A percentile compares a stretch with the other conserved stretches of the same genome.
phyloP scores from a whole-genome alignment of 2,329 filamentous ascomycete species.

The Aspergillus felis region DNA sequence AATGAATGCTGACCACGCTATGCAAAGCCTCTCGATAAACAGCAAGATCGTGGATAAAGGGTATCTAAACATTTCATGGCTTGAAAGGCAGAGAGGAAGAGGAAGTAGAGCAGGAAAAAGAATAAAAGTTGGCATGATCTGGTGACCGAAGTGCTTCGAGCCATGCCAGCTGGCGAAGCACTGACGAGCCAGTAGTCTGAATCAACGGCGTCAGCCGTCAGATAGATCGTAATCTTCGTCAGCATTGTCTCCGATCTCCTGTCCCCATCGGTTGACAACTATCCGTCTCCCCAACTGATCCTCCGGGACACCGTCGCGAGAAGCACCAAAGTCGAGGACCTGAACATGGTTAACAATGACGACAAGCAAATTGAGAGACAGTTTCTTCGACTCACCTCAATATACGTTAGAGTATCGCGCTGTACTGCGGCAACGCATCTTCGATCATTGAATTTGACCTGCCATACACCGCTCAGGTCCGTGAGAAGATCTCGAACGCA shows the following conservation, averaged over 20 bases:
- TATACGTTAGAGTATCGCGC: constrained; percentile 85
- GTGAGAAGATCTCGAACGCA: constrained; percentile 90
- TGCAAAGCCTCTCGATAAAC: constrained; percentile 32
- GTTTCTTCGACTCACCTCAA: constrained; percentile 67
- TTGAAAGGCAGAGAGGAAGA: constrained; percentile 11
- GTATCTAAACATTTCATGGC: constrained; percentile 32
- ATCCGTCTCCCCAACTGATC: constrained; percentile 77
- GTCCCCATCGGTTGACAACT: constrained; percentile 42
- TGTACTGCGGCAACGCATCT: constrained; percentile 96
- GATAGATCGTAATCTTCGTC: constrained; percentile 33
- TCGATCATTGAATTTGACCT: constrained; percentile 94
- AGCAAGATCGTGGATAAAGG: constrained; percentile 29
- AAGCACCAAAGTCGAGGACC: constrained; percentile 96
- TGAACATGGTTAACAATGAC: constrained; percentile 38
- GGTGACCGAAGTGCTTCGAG: neutral
- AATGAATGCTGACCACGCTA: constrained; percentile 37
- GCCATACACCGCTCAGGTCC: constrained; percentile 95
- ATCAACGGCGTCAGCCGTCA: constrained; percentile 11
- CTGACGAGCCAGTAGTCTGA: constrained; percentile 9
- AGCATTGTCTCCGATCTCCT: constrained; percentile 31
- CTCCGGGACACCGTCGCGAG: constrained; percentile 76
- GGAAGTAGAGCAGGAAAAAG: constrained; percentile 4
- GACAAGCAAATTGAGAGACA: neutral
- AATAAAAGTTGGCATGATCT: constrained; percentile 3
- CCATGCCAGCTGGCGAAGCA: constrained; percentile 1